Percentiles rank a stretch among this genome's conserved stretches.
Evolutionary conservation across 2,329 filamentous ascomycete species (phyloP).

Genomic region (Fusarium multiceps): DNA sequence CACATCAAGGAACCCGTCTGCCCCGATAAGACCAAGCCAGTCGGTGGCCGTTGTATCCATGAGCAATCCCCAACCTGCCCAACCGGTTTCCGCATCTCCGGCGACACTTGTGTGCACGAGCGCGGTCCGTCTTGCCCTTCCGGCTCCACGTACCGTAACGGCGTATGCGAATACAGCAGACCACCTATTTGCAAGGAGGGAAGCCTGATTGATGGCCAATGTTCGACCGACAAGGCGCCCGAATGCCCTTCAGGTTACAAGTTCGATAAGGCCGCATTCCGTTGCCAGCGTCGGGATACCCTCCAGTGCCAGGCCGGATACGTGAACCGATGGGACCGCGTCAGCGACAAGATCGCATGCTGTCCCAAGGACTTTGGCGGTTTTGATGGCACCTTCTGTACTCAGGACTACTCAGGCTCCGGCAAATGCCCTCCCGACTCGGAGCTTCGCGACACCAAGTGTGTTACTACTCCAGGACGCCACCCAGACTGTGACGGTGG

Average conservation of each 20-base stretch:
- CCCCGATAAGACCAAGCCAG: neutral
- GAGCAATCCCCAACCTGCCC: neutral
- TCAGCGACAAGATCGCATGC: neutral
- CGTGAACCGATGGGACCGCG: neutral
- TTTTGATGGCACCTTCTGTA: slow-evolving; percentile 1
- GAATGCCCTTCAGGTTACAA: neutral
- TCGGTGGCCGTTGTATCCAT: neutral
- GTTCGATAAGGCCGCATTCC: neutral
- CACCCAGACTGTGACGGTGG: slow-evolving; percentile 1
- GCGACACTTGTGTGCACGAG: neutral
- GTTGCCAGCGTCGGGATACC: neutral
- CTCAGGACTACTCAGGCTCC: neutral
- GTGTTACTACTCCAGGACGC: neutral
- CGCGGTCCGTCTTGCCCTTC: neutral
- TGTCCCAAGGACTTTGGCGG: neutral
- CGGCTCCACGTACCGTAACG: neutral
- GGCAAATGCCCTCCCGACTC: neutral
- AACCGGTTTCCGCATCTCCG: neutral
- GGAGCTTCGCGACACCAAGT: neutral
- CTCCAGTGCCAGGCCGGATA: neutral
- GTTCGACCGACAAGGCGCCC: neutral
- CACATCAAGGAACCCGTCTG: neutral
- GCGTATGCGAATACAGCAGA: neutral
- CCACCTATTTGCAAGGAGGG: neutral
- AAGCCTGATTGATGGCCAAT: neutral